Base-by-base conservation (phyloP, 305 asterid species). In the Ilex paraguariensis region DNA sequence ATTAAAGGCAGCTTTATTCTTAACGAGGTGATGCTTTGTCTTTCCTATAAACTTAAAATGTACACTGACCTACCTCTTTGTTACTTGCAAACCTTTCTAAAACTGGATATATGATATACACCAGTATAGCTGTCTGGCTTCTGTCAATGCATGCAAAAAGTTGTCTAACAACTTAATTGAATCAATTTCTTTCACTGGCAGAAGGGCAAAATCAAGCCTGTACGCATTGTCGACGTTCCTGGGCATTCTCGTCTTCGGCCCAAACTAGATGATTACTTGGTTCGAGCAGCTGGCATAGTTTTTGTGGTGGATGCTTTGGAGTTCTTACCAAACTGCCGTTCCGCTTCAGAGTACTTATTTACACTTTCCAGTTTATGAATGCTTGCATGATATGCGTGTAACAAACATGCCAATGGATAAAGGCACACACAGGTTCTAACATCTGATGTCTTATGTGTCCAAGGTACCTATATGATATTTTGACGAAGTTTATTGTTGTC, bases 271-370 rank as follows among this genome's bases (percentile, higher is more conserved):
- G 88, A 83, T 66, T 82, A 79, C 79, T 76, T 87, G 83, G 79
- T 88, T 66, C 83, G 69, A 70, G 87, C 95, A 71, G 91, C 92
- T 10, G 94, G 82, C 31, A n/a, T 90, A 64, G 86, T 83, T 62
- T 90, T 90, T 70, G 90, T 82, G 67, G 93, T 89, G 76, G 97
- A 89, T 78, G 83, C 95, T 31, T 87, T 89, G 65, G 97, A 89
- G 62, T 89, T 90, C 66, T 76, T 90, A 65, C 88, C 97, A 32
- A 83, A 84, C 65, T 70, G 84, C 52, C 90, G 84, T 64, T 75
- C 88, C 66, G 94, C 84, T 66, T 85, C 97, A 54, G 97, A 85
- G 97, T 90, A 87, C 65, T 75, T 68, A 31, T 51, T 16, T 52
- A 52, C 56, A n/a, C 12, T 16, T 48, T 48, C 13, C 13, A n/a